Conservation (phyloP, 129 eudicot species). For the Kitagawia praeruptora region DNA sequence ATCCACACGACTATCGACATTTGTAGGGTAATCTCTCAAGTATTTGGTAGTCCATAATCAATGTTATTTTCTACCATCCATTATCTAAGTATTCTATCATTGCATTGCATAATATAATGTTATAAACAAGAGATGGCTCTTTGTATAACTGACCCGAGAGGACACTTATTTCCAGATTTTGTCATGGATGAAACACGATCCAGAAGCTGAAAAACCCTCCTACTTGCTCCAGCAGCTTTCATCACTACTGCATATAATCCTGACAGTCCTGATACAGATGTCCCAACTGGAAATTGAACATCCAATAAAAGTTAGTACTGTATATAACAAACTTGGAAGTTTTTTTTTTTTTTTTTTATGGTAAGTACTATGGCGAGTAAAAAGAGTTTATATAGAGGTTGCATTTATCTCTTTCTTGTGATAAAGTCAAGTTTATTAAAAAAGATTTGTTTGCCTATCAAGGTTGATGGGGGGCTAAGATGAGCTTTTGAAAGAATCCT, state of each 20-base stretch:
- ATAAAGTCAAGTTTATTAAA: too few relatives aligned
- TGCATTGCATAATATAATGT: too few relatives aligned
- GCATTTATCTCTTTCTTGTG: neutral
- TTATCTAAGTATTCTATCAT: too few relatives aligned
- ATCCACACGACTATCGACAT: too few relatives aligned
- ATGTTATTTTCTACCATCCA: too few relatives aligned
- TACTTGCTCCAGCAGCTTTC: constrained; percentile 99
- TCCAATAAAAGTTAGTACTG: constrained; percentile 6
- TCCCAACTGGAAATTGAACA: constrained; percentile 61
- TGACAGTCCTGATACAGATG: constrained; percentile 70
- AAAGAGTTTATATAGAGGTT: neutral
- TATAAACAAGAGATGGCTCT: neutral
- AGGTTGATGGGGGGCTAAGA: neutral
- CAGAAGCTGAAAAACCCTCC: constrained; percentile 87
- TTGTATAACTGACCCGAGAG: constrained; percentile 58
- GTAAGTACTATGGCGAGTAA: neutral
- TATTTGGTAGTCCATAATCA: too few relatives aligned
- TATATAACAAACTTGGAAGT: neutral
- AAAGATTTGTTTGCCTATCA: neutral
- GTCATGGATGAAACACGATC: constrained; percentile 88
- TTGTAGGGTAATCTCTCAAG: too few relatives aligned
- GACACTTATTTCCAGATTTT: constrained; percentile 67
- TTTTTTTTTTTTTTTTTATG: neutral
- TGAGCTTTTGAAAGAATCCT: neutral
- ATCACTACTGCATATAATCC: constrained; percentile 74